Percentiles rank a stretch among this genome's conserved stretches.
Evolutionary conservation across 164 flowering plant species (phyloP).

Genomic region (Akebia trifoliata): DNA sequence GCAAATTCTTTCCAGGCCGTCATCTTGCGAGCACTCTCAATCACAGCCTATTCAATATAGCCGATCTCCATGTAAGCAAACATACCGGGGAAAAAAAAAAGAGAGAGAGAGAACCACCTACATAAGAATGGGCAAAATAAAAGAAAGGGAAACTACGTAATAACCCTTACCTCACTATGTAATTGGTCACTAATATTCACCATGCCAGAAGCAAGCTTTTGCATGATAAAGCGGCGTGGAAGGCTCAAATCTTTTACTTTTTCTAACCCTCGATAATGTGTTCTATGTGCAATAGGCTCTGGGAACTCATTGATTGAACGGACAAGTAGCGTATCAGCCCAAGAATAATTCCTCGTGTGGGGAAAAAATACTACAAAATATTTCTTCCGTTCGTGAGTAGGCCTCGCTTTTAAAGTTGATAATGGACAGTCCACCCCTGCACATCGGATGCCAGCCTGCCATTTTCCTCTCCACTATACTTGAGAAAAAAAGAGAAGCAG

Average conservation of each 20-base stretch:
- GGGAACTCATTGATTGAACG: slow-evolving; percentile 71
- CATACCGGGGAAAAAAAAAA: background rate
- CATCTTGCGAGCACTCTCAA: slow-evolving; percentile 64
- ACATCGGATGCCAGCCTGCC: slow-evolving; percentile 94
- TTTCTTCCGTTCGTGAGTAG: slow-evolving; percentile 76
- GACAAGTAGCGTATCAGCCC: slow-evolving; percentile 81
- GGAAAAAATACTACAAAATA: slow-evolving; percentile 83
- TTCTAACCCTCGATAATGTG: slow-evolving; percentile 60
- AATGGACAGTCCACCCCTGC: slow-evolving; percentile 86
- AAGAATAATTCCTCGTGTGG: slow-evolving; percentile 67
- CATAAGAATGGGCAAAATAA: slow-evolving; percentile 1
- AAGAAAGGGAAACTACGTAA: background rate
- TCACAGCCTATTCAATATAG: slow-evolving; percentile 51
- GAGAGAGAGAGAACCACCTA: too few relatives aligned
- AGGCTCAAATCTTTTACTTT: slow-evolving; percentile 74
- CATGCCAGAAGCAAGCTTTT: slow-evolving; percentile 71
- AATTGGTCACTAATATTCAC: slow-evolving; percentile 68
- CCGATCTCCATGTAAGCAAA: slow-evolving; percentile 10
- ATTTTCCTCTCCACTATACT: slow-evolving; percentile 88
- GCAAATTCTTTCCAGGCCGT: slow-evolving; percentile 87
- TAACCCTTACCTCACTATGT: slow-evolving; percentile 55
- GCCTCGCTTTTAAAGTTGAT: slow-evolving; percentile 71
- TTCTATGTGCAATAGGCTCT: slow-evolving; percentile 66
- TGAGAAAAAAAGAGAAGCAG: slow-evolving; percentile 17
- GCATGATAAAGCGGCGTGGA: slow-evolving; percentile 77